These are phyloP conservation scores for Apiosordaria backusii DNA, from an alignment of 495 filamentous ascomycete species.

Conservation along the genomic window DNA sequence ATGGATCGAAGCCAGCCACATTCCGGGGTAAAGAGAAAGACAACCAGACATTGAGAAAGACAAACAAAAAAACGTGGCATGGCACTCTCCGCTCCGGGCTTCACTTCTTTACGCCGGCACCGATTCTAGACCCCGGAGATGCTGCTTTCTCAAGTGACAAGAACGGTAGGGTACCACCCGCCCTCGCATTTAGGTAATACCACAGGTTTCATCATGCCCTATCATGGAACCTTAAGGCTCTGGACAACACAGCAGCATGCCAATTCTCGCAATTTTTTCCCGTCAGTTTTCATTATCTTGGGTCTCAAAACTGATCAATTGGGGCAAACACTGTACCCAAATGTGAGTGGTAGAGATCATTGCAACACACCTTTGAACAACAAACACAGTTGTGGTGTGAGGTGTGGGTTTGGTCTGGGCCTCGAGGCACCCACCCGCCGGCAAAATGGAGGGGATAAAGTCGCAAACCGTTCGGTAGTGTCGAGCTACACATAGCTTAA, in stretches of 20 bases:
- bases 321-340: not conserved
- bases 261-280: not conserved
- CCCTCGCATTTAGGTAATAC: not conserved
- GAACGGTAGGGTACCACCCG: not conserved
- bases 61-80: not conserved
- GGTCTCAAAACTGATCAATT: not conserved
- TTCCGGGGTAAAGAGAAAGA: not conserved
- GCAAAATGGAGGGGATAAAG: not conserved
- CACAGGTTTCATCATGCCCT: not conserved
- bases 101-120: not conserved
- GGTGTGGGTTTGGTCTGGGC: not conserved
- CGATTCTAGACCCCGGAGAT: not conserved
- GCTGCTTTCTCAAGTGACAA: not conserved
- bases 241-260: not conserved
- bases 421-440: not conserved
- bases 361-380: not conserved
- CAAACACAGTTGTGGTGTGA: not conserved
- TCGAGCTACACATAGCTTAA: not conserved
- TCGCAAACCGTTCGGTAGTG: not conserved
- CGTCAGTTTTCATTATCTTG: not conserved
- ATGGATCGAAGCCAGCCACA: not conserved
- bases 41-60: not conserved
- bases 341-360: not conserved
- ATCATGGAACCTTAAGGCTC: not conserved
- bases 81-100: not conserved